Evolutionary conservation across 768 basidiomycete genomes (phyloP), one percentile per base, ranked within the genome.

Genomic region (Trametopsis cervina): DNA sequence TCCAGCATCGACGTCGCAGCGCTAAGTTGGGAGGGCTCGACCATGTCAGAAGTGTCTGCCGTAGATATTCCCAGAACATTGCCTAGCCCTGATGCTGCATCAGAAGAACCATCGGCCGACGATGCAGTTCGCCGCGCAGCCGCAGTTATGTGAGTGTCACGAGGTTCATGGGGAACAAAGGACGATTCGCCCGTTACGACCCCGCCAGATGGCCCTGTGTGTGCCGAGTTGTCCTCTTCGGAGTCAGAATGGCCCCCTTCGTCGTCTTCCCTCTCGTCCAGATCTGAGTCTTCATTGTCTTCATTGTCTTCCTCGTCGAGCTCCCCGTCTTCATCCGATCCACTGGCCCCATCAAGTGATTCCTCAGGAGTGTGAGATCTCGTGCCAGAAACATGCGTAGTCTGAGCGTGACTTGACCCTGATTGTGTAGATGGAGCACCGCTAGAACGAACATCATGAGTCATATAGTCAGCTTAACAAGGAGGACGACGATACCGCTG

Each of bases 401-500:
- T 33, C 9, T 33, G 7, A 7, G 29, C 15, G 29, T 7, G 29
- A 33, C 15, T 7, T 33, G 29, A 7, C 15, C 29, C 29, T 33
- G 29, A 15, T 33, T 7, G 29, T 33, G 29, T 33, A 7, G 29
- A 15, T 33, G 7, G 29, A 7, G 29, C 9, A 15, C 29, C 29
- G 15, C 29, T 33, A 33, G 38, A 13, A 29, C 9, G 46, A 17
- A 38, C 24, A 22, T 7, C 9, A 7, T 33, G 18, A 42, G 59
- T 57, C 56, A 60, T n/a, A 17, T 51, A 11, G 49, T n/a, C n/a
- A n/a, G n/a, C n/a, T n/a, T n/a, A n/a, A n/a, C n/a, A n/a, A n/a
- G n/a, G n/a, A n/a, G n/a, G n/a, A n/a, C n/a, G 15, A 24, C 27
- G 46, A 38, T 47, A 47, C 25, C 39, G 36, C 3, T 35, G 46